Evolutionary conservation across 1,284 basidiomycete species (phyloP), one percentile per base, ranked within the genome.

Genomic region (Trametes pubescens): DNA sequence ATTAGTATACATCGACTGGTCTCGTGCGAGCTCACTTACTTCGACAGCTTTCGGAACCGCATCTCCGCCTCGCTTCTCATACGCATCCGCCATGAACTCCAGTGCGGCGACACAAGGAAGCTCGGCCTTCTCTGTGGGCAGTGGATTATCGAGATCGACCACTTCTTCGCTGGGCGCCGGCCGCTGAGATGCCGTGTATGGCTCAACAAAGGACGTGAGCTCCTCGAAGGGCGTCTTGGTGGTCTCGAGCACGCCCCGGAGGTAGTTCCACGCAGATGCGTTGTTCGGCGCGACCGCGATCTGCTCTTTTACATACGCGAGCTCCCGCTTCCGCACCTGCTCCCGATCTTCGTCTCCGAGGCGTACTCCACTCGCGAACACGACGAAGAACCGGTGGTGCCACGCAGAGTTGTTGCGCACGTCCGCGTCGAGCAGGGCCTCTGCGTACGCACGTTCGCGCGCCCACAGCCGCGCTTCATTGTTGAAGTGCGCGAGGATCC

Each of bases 381-480:
- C 84, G 57, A 95, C 86, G 75, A 97, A 99, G 84, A 95, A 99
- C 26, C 97, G 89, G 81, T 99, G 98, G 75, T 97, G 95, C 97
- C 97, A 99, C 16, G 94, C 98, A 47, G 94, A 96, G 75, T 99
- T 99, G 77, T 99, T 99, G 71, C 96, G 80, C 43, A 97, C 83
- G 76, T 99, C 97, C 24, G 84, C 78, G 7, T 81, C 80, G 29
- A 99, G 76, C 81, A 98, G 85, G 60, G 77, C 75, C 67, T 96
- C 91, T 57, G 93, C 86, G 76, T 93, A 98, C 29, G 82, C 82
- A 21, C 92, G 79, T 78, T 99, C 97, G 14, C 82, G 84, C 0
- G 74, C 78, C 96, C 96, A 98, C 46, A 96, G 75, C 22, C 61
- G 62, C 44, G 79, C 78, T 44, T 87, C 84, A 53, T 87, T 82